Base-by-base conservation (phyloP, 1,284 basidiomycete genomes). In the Ustilago shanxiensis region DNA sequence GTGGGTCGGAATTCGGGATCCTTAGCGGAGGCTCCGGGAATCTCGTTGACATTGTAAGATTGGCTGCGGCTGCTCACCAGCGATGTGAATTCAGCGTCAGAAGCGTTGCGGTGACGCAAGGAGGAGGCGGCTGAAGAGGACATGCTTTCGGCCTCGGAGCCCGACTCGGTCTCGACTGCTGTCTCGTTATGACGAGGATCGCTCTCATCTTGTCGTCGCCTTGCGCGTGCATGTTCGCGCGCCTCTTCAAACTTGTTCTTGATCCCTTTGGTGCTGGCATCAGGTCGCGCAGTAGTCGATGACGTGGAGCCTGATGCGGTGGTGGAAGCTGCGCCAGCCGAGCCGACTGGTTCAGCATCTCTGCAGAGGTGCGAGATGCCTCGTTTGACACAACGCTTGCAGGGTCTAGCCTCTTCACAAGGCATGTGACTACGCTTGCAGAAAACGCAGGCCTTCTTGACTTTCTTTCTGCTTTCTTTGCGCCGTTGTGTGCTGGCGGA, bases 341-440 rank as follows among this genome's bases (percentile, higher is more conserved):
- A 49, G 10, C 53, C 39, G 3, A 50, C 56, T 2, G 76, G 76
- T 41, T 79, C 72, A 13, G 75, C 75, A 49, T 79, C 77, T 31
- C 66, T 57, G 51, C 77, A 79, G 5, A 75, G 65, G 35, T 76
- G 62, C 39, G 77, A 60, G 39, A 79, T 79, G 52, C 77, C 77
- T 9, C 77, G 68, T 35, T 76, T 79, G 52, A 76, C 61, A 37
- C 76, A 75, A 14, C 64, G 66, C 31, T 66, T 70, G 67, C 72
- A 73, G 1, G 71, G 71, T 26, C 71, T 41, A 1, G 71, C 71
- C 51, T 73, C 71, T 58, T 73, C 71, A 37, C 71, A 73, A 3
- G 66, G 72, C 75, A 79, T 79, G 61, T 79, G 77, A 49, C 72
- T 76, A 37, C 77, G 77, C 54, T 79, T 75, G 69, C 77, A 79